These are phyloP conservation scores for Coemansia sp. DNA, from an alignment of 192 early-diverging fungal genomes.

Conservation along the genomic window DNA sequence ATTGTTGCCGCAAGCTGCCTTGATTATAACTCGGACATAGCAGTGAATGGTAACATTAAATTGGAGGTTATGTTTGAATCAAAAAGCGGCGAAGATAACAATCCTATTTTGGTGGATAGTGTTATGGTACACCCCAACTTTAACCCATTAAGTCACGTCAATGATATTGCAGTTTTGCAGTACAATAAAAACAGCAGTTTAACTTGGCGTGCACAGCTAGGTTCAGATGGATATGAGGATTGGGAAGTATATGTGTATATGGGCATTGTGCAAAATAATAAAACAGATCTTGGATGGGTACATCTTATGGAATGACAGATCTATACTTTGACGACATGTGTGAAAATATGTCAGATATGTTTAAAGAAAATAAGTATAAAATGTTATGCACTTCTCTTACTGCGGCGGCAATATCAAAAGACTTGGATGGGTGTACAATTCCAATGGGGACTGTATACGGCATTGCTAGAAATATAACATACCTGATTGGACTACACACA, in stretches of 20 bases:
- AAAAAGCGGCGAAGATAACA: background rate
- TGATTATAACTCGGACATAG: background rate
- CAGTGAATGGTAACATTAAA: background rate
- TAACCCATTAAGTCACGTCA: background rate
- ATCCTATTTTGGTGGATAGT: background rate
- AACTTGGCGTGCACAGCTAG: background rate
- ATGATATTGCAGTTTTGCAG: constrained; percentile 16
- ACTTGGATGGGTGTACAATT: background rate
- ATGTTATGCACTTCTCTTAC: background rate
- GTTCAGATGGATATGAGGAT: too few species aligned
- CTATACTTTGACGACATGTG: too few species aligned
- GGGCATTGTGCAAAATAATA: background rate
- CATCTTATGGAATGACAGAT: background rate
- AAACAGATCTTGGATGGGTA: background rate
- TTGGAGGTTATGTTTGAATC: constrained; percentile 8
- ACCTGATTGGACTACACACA: constrained; percentile 16
- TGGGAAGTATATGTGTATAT: background rate
- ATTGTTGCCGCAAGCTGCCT: constrained; percentile 19
- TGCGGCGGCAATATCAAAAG: background rate
- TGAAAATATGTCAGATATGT: background rate
- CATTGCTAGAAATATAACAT: background rate
- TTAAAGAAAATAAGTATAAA: background rate
- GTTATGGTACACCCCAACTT: constrained; percentile 8
- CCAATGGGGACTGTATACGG: background rate
- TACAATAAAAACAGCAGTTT: constrained; percentile 5